These are phyloP conservation scores for Hyaloperonospora arabidopsidis DNA, from an alignment of 352 stramenopile species.

Conservation along the genomic window DNA sequence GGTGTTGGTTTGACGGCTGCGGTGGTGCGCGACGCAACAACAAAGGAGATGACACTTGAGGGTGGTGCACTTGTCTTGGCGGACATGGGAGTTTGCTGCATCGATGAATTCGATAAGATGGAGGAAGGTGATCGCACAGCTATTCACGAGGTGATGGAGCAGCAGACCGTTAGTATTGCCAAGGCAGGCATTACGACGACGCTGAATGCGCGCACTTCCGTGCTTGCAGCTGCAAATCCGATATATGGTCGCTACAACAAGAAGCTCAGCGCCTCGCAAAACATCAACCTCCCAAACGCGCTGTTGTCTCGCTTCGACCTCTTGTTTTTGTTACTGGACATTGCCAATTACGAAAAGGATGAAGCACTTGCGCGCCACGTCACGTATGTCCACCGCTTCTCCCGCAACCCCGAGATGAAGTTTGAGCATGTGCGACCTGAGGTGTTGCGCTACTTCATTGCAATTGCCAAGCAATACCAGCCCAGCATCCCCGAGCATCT, in stretches of 20 bases:
- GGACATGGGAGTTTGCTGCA: slow-evolving; percentile 97
- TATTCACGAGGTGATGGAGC: slow-evolving; percentile 99
- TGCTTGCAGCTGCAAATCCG: slow-evolving; percentile 98
- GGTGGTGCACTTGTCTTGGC: slow-evolving; percentile 96
- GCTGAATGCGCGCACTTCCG: slow-evolving; percentile 92
- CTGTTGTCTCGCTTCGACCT: slow-evolving; percentile 99
- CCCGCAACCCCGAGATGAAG: slow-evolving; percentile 84
- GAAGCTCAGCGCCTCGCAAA: slow-evolving; percentile 87
- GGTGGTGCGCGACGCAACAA: slow-evolving; percentile 93
- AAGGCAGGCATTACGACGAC: slow-evolving; percentile 99
- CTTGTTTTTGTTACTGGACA: slow-evolving; percentile 97
- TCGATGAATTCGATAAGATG: slow-evolving; percentile 99
- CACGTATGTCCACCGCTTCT: slow-evolving; percentile 88
- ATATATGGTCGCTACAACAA: slow-evolving; percentile 92
- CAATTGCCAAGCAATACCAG: slow-evolving; percentile 83
- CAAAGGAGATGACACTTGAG: slow-evolving; percentile 89
- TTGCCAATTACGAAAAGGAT: slow-evolving; percentile 90
- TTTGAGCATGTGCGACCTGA: slow-evolving; percentile 89
- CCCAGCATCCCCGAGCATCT: slow-evolving; percentile 88
- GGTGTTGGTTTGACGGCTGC: slow-evolving; percentile 97
- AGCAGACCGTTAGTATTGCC: slow-evolving; percentile 98
- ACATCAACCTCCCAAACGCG: slow-evolving; percentile 99
- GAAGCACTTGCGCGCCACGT: slow-evolving; percentile 88
- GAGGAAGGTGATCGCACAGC: slow-evolving; percentile 96
- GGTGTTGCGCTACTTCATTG: slow-evolving; percentile 87